Base-by-base conservation (phyloP, 177 flowering plant genomes). In the Vitis hybrid region DNA sequence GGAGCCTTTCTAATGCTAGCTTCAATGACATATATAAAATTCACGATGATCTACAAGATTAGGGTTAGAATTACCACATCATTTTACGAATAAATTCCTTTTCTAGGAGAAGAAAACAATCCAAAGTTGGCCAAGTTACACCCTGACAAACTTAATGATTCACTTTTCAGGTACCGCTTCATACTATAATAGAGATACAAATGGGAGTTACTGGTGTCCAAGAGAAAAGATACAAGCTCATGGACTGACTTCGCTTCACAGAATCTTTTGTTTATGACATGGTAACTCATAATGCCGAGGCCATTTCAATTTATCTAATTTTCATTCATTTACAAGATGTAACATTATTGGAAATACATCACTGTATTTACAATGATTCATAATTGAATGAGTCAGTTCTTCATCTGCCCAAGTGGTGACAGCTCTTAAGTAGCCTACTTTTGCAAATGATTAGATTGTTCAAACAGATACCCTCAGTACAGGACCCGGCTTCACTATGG, bases 181-280 rank as follows among this genome's bases (percentile, higher is more conserved):
- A 95, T 72, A 95, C 99, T 4, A 95, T 95, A 58, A 90, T 95
- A 55, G 99, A 95, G 86, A 95, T 95, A 73, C 94, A 95, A 74
- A 95, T 95, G 99, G 99, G 99, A 52, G 98, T 95, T 6, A 83
- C 92, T 1, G 99, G 99, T 3, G 97, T 95, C 48, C 97, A 93
- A 72, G 99, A 95, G 81, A 95, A 93, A 72, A 72, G 98, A 72
- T 95, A 95, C 91, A 95, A 93, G 72, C 93, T 93, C 79, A 93
- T 95, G 99, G 94, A 93, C 70, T 89, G 78, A 84, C 14, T 18
- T 35, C n/a, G 64, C 56, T 49, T 56, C 11, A 48, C 8, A 56
- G 2, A 6, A 2, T 27, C 15, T 32, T 57, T 4, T 32, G 12
- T 46, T 14, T 64, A 18, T 63, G 12, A 65, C 40, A 17, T 54